Conservation (phyloP, 2,329 filamentous ascomycete species). For the Monosporascus sp. region DNA sequence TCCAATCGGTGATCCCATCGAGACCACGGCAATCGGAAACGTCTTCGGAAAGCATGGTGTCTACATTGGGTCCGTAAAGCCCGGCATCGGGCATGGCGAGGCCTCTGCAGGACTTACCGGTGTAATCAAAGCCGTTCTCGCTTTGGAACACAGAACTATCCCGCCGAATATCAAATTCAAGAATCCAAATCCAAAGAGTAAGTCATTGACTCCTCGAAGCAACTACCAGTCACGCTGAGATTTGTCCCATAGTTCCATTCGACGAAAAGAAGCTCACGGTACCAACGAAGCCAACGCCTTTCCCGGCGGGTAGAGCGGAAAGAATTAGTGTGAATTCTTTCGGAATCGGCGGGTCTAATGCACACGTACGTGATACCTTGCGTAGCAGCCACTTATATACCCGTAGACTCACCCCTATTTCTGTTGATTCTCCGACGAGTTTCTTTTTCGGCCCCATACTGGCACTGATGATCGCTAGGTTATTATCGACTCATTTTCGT, state of each 20-base stretch:
- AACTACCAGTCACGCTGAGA: neutral
- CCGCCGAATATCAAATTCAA: slow-evolving; percentile 21
- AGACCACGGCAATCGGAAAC: slow-evolving; percentile 23
- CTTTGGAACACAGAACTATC: slow-evolving; percentile 21
- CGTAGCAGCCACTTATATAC: slow-evolving; percentile 11
- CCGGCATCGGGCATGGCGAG: slow-evolving; percentile 22
- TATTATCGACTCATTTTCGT: slow-evolving; percentile 14
- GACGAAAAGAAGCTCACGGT: slow-evolving; percentile 12
- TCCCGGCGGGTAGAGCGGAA: slow-evolving; percentile 11
- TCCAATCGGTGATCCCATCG: slow-evolving; percentile 27
- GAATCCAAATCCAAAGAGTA: slow-evolving; percentile 17
- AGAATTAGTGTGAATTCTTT: slow-evolving; percentile 28
- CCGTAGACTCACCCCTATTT: too few species aligned
- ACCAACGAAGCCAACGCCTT: slow-evolving; percentile 11
- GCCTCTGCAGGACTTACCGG: slow-evolving; percentile 20
- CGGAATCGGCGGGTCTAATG: slow-evolving; percentile 27
- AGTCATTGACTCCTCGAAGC: neutral
- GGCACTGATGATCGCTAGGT: slow-evolving; percentile 6
- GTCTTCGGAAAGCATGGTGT: slow-evolving; percentile 15
- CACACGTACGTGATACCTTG: slow-evolving; percentile 11
- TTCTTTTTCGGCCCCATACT: too few species aligned
- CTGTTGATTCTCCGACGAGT: too few species aligned
- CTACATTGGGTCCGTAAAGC: slow-evolving; percentile 17
- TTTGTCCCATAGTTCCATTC: slow-evolving; percentile 12
- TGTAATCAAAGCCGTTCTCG: slow-evolving; percentile 24